Base-by-base conservation (phyloP, 257 asterid genomes). In the Fraxinus excelsior region DNA sequence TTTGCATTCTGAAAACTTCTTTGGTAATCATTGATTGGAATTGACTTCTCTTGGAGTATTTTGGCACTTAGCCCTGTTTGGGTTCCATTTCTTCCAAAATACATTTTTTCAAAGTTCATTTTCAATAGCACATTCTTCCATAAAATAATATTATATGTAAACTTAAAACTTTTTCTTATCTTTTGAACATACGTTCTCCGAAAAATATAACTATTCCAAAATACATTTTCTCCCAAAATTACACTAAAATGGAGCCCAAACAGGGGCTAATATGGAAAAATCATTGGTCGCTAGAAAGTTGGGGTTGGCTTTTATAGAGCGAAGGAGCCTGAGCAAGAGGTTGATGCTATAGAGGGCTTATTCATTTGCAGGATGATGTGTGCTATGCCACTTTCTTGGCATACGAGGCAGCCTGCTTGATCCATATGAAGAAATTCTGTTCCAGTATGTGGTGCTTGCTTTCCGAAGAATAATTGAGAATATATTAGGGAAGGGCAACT, bases 261-360 rank as follows among this genome's bases (percentile, higher is more conserved):
- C 6, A 4, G 6, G 35, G 6, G 6, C 35, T 32, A 21, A 19
- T n/a, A 4, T 21, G 31, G 14, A 23, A 60, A 60, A 60, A 58
- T 58, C 23, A 9, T 7, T 58, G 66, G 21, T n/a, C 32, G 21
- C 26, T 60, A 25, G 19, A 2, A 26, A 7, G 9, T 76, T 11
- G 34, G 35, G 68, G 32, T 26, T 28, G 4, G 28, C 67, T 29
- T 1, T 44, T 51, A 46, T 67, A 34, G 58, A 66, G 11, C 58
- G 9, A 35, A 26, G 79, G 79, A 66, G 5, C 42, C 68, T 70
- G 60, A 42, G 18, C 67, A 67, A 37, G 60, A 49, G 71, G 42
- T 21, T 74, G 53, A 74, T 74, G 58, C 78, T 56, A 66, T 71
- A 76, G 56, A 12, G 35, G 68, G 31, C 66, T 58, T 21, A 11